Evolutionary conservation across 2,329 filamentous ascomycete species (phyloP).

Genomic region (Clonostachys solani): DNA sequence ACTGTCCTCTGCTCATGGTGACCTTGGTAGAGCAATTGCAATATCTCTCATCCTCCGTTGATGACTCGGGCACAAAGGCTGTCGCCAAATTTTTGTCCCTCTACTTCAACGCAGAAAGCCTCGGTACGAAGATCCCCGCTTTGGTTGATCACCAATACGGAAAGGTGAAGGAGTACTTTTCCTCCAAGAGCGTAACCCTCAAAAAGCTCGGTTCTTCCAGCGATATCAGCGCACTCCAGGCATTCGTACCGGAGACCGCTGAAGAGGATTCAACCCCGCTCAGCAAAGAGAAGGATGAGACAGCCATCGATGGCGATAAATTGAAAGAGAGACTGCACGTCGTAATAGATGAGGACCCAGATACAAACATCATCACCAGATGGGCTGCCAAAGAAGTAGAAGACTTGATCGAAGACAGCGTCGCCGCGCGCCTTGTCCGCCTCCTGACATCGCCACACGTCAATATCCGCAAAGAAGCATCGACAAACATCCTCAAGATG

Average conservation of each 20-base stretch:
- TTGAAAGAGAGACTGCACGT: conserved; percentile 49
- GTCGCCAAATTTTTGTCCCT: conserved; percentile 55
- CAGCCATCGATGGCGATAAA: conserved; percentile 29
- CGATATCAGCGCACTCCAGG: conserved; percentile 9
- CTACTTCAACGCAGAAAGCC: conserved; percentile 50
- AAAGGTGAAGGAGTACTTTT: conserved; percentile 22
- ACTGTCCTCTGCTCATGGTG: conserved; percentile 59
- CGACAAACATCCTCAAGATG: conserved; percentile 64
- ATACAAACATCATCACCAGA: conserved; percentile 43
- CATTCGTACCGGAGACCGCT: background rate
- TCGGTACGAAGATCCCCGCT: conserved; percentile 37
- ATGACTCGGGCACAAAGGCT: conserved; percentile 32
- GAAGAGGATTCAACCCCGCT: background rate
- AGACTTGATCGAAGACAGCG: conserved; percentile 74
- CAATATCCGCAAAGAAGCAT: conserved; percentile 75
- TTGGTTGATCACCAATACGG: conserved; percentile 19
- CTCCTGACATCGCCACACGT: conserved; percentile 72
- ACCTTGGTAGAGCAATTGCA: conserved; percentile 75
- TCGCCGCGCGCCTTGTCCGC: conserved; percentile 64
- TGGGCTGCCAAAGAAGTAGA: conserved; percentile 78
- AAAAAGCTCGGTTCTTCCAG: conserved; percentile 8
- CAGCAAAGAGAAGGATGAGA: conserved; percentile 3
- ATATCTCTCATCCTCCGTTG: conserved; percentile 54
- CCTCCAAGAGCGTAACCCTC: conserved; percentile 13
- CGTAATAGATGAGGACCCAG: conserved; percentile 37